phyloP scores from a whole-genome alignment of 2,329 filamentous ascomycete species.

The Cryphonectria nitschkei region DNA sequence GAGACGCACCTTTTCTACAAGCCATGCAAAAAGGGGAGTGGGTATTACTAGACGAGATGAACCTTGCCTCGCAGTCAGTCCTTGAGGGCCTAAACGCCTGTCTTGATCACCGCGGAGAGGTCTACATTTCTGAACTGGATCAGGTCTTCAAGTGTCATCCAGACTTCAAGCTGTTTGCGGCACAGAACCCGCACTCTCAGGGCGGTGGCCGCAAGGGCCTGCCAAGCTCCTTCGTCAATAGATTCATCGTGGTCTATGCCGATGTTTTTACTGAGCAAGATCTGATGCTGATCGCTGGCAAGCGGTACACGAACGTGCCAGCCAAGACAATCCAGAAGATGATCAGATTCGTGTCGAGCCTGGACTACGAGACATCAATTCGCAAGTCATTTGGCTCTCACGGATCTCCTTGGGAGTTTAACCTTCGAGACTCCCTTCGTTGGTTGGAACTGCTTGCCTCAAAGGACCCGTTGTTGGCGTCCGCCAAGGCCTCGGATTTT shows the following conservation, averaged over 20 bases:
- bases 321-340: constrained; percentile 64
- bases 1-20: constrained; percentile 91
- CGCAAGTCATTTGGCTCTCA: constrained; percentile 62
- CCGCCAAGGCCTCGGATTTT: constrained; percentile 70
- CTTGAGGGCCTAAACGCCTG: constrained; percentile 96
- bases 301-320: constrained; percentile 71
- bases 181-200: constrained; percentile 97
- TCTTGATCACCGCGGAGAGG: constrained; percentile 92
- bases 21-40: constrained; percentile 97
- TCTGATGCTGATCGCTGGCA: constrained; percentile 77
- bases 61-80: constrained; percentile 93
- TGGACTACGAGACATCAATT: constrained; percentile 72
- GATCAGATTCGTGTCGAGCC: constrained; percentile 78
- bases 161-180: constrained; percentile 91
- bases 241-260: constrained; percentile 96
- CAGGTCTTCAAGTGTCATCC: constrained; percentile 90
- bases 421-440: constrained; percentile 84
- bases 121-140: constrained; percentile 93
- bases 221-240: constrained; percentile 94
- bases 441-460: constrained; percentile 78
- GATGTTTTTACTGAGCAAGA: constrained; percentile 85
- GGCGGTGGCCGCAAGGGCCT: constrained; percentile 93
- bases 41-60: constrained; percentile 99
- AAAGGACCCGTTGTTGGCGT: constrained; percentile 61
- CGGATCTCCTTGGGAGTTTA: constrained; percentile 92